Evolutionary conservation across 2,329 filamentous ascomycete species (phyloP).

Genomic region (Aspergillus sp.): DNA sequence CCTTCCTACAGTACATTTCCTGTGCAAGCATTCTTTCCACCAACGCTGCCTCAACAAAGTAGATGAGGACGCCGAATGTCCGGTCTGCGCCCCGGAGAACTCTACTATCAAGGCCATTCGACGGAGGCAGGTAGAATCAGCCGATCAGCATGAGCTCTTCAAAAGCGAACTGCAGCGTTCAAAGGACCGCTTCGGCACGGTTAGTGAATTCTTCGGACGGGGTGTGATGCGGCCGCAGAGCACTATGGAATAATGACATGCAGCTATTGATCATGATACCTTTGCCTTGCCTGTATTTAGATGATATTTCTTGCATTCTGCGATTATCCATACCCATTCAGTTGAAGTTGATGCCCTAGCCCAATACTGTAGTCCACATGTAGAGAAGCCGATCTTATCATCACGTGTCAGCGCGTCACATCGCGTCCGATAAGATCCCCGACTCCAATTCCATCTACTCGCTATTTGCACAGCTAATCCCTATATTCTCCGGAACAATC

Average conservation of each 20-base stretch:
- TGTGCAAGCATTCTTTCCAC: conserved; percentile 97
- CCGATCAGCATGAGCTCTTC: conserved; percentile 86
- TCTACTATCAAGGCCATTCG: conserved; percentile 85
- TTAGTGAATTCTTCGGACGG: conserved; percentile 91
- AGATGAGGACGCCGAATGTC: conserved; percentile 73
- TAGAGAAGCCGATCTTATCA: conserved; percentile 22
- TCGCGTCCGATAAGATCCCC: neutral
- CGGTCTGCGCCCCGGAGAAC: conserved; percentile 78
- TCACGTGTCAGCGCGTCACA: conserved; percentile 28
- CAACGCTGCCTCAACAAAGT: conserved; percentile 75
- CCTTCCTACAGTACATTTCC: conserved; percentile 87
- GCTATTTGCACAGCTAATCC: neutral
- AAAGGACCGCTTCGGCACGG: conserved; percentile 80
- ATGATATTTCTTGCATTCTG: neutral
- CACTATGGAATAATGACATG: conserved; percentile 29
- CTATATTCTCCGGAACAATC: neutral
- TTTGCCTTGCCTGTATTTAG: conserved; percentile 2
- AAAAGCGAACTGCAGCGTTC: conserved; percentile 72
- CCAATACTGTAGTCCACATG: too few relatives aligned
- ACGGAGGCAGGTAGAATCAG: conserved; percentile 79
- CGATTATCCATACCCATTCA: too few relatives aligned
- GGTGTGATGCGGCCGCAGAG: conserved; percentile 70
- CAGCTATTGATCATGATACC: conserved; percentile 4
- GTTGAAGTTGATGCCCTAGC: neutral
- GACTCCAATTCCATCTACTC: neutral